Evolutionary conservation across 345 rosid species (phyloP).

Genomic region (Heritiera littoralis): DNA sequence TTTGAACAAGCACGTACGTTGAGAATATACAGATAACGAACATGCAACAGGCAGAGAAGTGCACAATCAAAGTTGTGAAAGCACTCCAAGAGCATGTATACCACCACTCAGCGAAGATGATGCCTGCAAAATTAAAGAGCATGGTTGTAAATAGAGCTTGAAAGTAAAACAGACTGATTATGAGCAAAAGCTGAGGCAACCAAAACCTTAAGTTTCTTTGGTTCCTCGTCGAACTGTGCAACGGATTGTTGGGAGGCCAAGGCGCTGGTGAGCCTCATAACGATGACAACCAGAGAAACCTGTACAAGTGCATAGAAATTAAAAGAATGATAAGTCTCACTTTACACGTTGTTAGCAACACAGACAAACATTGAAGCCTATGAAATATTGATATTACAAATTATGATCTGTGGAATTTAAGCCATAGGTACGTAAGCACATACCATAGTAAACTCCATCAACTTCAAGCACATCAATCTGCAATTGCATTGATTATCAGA

Average conservation of each 20-base stretch:
- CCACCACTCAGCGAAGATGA: slow-evolving; percentile 66
- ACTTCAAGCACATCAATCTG: slow-evolving; percentile 98
- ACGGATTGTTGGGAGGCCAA: slow-evolving; percentile 82
- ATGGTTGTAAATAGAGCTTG: neutral
- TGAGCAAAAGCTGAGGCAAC: neutral
- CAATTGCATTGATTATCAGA: slow-evolving; percentile 18
- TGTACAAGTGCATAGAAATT: slow-evolving; percentile 15
- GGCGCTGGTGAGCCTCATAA: slow-evolving; percentile 82
- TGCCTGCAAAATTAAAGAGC: slow-evolving; percentile 55
- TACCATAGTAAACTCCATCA: slow-evolving; percentile 85
- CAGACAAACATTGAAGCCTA: too few species aligned
- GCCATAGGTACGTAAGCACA: neutral
- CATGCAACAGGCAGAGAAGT: neutral
- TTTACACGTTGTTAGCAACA: neutral
- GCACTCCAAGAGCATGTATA: neutral
- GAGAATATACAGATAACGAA: neutral
- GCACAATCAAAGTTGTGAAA: slow-evolving; percentile 4
- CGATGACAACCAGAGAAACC: slow-evolving; percentile 97
- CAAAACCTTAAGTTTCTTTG: slow-evolving; percentile 76
- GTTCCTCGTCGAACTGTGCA: slow-evolving; percentile 92
- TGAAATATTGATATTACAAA: neutral
- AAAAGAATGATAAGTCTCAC: neutral
- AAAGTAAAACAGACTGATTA: neutral
- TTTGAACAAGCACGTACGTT: neutral
- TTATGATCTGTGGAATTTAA: neutral